Evolutionary conservation across 2,329 filamentous ascomycete species (phyloP).

Genomic region (Aspergillus costaricaensis): DNA sequence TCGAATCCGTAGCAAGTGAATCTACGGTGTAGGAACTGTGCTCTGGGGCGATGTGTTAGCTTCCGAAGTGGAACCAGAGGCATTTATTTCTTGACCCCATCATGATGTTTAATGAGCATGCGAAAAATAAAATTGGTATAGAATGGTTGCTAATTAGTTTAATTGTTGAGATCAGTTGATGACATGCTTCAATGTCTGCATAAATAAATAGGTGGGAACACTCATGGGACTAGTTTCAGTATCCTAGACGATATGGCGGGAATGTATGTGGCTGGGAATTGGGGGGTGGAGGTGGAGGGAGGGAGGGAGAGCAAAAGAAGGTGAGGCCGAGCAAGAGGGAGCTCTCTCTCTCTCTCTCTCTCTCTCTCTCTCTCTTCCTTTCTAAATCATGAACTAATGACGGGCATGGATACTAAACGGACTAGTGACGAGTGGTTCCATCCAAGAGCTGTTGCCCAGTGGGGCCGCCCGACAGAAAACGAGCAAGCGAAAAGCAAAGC

Average conservation of each 20-base stretch:
- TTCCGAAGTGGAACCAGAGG: constrained; percentile 15
- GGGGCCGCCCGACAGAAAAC: not conserved
- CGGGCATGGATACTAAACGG: not conserved
- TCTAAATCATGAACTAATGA: not conserved
- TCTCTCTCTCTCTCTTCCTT: no score
- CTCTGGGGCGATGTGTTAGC: constrained; percentile 5
- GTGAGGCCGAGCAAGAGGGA: not conserved
- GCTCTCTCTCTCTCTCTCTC: not conserved
- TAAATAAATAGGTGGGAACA: not conserved
- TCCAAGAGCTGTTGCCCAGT: not conserved
- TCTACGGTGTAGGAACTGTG: not conserved
- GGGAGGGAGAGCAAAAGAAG: not conserved
- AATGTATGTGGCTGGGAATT: not conserved
- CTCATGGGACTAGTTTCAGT: not conserved
- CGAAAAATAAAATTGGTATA: no score
- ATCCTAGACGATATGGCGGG: not conserved
- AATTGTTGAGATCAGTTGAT: not conserved
- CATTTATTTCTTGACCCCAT: not conserved
- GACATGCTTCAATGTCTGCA: not conserved
- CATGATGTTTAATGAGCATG: not conserved
- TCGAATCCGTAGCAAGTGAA: not conserved
- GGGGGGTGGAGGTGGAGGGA: not conserved
- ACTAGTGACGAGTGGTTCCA: not conserved
- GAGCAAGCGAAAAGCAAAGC: no score
- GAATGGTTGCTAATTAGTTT: no score